Percentiles rank a stretch among this genome's conserved stretches.
These are phyloP conservation scores for Xylaria sp. DNA, from an alignment of 2,329 filamentous ascomycete genomes.

Conservation along the genomic window DNA sequence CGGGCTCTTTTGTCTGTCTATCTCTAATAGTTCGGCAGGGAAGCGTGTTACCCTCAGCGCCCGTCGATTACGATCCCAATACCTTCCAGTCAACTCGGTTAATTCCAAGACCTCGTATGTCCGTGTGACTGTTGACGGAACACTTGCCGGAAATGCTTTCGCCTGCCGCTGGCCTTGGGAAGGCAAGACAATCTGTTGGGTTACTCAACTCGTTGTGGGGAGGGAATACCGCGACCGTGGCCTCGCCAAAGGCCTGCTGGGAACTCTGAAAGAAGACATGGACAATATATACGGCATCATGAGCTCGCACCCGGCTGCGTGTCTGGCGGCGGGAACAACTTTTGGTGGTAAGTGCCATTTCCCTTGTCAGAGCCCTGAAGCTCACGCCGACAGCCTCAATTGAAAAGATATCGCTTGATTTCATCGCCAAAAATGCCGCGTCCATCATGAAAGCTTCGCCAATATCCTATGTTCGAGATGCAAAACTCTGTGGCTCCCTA, in stretches of 20 bases:
- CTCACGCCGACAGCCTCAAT: constrained; percentile 24
- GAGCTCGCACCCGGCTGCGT: constrained; percentile 55
- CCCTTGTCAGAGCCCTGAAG: background rate
- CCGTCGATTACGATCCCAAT: constrained; percentile 52
- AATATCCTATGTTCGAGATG: constrained; percentile 53
- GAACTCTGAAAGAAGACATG: constrained; percentile 45
- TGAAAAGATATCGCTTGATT: constrained; percentile 25
- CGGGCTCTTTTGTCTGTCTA: constrained; percentile 5
- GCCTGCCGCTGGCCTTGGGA: constrained; percentile 51
- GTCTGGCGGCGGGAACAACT: constrained; percentile 49
- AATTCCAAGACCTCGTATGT: constrained; percentile 47
- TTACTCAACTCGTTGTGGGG: constrained; percentile 56
- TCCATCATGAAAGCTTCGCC: constrained; percentile 52
- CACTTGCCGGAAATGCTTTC: constrained; percentile 52
- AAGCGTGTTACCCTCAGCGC: constrained; percentile 37
- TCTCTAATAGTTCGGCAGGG: constrained; percentile 25
- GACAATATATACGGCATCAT: constrained; percentile 54
- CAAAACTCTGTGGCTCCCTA: constrained; percentile 52
- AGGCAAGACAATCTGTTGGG: constrained; percentile 52
- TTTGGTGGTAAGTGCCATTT: constrained; percentile 45
- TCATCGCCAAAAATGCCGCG: constrained; percentile 43
- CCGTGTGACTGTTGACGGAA: constrained; percentile 49
- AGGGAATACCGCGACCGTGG: constrained; percentile 51
- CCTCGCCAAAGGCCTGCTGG: constrained; percentile 51
- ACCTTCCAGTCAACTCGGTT: constrained; percentile 47